A percentile compares a stretch with the other conserved stretches of the same genome.
Conservation (phyloP, 345 rosid species). For the Theobroma cacao region DNA sequence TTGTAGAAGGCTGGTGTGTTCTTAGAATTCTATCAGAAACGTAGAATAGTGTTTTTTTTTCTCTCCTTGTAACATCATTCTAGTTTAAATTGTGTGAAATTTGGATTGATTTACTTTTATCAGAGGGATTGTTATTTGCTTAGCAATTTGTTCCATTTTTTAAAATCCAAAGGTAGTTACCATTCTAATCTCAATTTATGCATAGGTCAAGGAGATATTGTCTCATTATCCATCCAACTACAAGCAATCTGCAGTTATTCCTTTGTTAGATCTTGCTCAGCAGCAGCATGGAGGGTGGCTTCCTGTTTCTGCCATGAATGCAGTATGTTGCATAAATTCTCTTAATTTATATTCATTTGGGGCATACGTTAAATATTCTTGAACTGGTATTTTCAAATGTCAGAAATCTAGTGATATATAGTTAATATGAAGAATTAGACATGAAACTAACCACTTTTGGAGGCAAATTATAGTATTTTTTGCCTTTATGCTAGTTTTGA, state of each 20-base stretch:
- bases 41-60: neutral
- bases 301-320: constrained; percentile 99
- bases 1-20: neutral
- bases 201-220: constrained; percentile 82
- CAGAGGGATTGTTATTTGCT: neutral
- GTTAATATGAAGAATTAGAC: neutral
- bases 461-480: neutral
- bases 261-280: constrained; percentile 96
- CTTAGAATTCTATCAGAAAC: neutral
- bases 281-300: constrained; percentile 99
- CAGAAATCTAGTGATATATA: neutral
- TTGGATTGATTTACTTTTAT: neutral
- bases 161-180: neutral
- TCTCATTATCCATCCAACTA: constrained; percentile 97
- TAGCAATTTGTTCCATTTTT: neutral
- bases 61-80: neutral
- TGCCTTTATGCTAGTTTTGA: no score
- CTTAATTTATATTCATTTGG: neutral
- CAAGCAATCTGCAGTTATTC: constrained; percentile 98
- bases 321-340: constrained; percentile 39
- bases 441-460: neutral
- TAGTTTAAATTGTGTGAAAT: neutral
- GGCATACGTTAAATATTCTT: neutral
- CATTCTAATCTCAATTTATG: neutral
- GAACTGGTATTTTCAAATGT: neutral